Conservation (phyloP, 441 rosid species). For the Pelargonium australe region DNA sequence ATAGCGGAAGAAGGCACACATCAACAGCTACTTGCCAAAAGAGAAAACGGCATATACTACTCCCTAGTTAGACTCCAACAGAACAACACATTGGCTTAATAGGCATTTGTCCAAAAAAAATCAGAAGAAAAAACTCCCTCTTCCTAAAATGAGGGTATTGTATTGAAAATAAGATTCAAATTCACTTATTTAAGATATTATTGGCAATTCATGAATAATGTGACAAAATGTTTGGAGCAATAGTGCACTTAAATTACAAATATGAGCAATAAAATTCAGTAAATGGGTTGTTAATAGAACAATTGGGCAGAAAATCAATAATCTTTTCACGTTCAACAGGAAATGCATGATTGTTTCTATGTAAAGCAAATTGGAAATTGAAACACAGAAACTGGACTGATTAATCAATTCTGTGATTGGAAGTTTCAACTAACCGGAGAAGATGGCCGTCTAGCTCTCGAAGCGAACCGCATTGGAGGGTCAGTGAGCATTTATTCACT, state of each 20-base stretch:
- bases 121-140: not conserved
- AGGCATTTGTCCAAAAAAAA: not conserved
- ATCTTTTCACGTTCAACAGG: not conserved
- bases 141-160: no score
- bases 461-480: no score
- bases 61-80: slow-evolving; percentile 36
- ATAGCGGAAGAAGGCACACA: slow-evolving; percentile 48
- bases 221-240: no score
- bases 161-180: no score
- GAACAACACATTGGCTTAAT: not conserved
- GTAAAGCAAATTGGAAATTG: not conserved
- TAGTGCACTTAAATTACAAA: no score
- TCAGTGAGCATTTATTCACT: not conserved
- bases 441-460: no score
- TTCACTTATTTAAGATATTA: no score
- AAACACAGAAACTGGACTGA: not conserved
- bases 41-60: slow-evolving; percentile 33
- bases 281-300: not conserved
- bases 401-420: not conserved
- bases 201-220: no score
- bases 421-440: slow-evolving; percentile 1
- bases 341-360: not conserved
- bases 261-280: no score
- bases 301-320: not conserved
- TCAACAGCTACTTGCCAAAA: slow-evolving; percentile 28